These are phyloP conservation scores for Aspergillus tubingensis DNA, from an alignment of 2,329 filamentous ascomycete genomes.

Conservation along the genomic window DNA sequence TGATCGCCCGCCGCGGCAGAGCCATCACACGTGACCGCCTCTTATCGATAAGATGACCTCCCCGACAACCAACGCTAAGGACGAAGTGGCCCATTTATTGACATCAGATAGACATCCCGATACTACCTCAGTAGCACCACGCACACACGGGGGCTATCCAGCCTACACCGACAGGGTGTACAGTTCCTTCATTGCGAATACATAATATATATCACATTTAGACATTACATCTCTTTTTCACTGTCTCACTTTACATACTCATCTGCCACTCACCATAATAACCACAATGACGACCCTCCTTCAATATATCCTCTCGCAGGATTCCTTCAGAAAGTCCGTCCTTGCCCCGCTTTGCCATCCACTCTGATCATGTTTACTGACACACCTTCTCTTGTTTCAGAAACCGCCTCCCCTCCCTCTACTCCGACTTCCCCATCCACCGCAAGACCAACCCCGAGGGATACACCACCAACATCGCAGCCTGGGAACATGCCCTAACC, in stretches of 20 bases:
- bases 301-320: conserved; percentile 62
- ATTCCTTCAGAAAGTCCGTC: conserved; percentile 59
- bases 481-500: conserved; percentile 76
- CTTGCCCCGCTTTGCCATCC: conserved; percentile 28
- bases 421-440: conserved; percentile 80
- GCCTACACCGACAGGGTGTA: not conserved
- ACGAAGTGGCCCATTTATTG: conserved; percentile 5
- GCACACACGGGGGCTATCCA: not conserved
- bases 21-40: not conserved
- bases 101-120: conserved; percentile 2
- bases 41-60: conserved; percentile 12
- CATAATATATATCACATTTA: not conserved
- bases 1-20: not conserved
- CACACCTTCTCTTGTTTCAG: conserved; percentile 29
- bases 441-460: conserved; percentile 79
- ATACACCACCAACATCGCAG: conserved; percentile 74
- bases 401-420: conserved; percentile 78
- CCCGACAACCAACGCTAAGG: conserved; percentile 2
- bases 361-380: not conserved
- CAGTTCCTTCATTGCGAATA: not conserved
- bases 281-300: conserved; percentile 60
- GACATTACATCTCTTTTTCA: not conserved
- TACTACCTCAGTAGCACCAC: not conserved
- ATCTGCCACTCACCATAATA: not conserved
- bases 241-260: not conserved